Evolutionary conservation across 148 eudicot genomes (phyloP).

Genomic region (Chenopodium album): DNA sequence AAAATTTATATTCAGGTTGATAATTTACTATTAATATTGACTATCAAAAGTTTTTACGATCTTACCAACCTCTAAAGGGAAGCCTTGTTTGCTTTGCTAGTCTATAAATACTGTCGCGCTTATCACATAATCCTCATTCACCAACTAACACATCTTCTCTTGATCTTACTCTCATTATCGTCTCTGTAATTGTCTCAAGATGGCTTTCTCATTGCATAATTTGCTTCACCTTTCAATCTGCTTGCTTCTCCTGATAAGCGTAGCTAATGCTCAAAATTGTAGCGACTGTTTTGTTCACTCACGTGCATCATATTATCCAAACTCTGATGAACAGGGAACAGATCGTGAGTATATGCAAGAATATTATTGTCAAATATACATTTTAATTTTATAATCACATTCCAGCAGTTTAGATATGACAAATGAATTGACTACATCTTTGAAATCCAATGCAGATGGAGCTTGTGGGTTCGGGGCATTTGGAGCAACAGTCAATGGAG

Average conservation of each 20-base stretch:
- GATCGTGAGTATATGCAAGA: slow-evolving; percentile 42
- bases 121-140: background rate
- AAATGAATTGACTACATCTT: background rate
- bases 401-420: background rate
- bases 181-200: slow-evolving; percentile 8
- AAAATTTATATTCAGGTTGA: background rate
- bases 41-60: background rate
- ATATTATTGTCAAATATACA: background rate
- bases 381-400: too few relatives aligned
- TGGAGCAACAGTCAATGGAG: slow-evolving; percentile 75
- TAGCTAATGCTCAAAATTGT: slow-evolving; percentile 47
- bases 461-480: slow-evolving; percentile 62
- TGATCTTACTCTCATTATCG: slow-evolving; percentile 9
- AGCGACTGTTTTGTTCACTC: slow-evolving; percentile 54
- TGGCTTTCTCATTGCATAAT: slow-evolving; percentile 34
- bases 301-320: slow-evolving; percentile 58
- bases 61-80: slow-evolving; percentile 3
- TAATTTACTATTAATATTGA: background rate
- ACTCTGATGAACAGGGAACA: slow-evolving; percentile 59
- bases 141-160: slow-evolving; percentile 8
- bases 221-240: slow-evolving; percentile 19
- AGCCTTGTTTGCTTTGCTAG: background rate
- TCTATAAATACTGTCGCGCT: slow-evolving; percentile 19
- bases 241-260: slow-evolving; percentile 31
- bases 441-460: slow-evolving; percentile 44